phyloP scores from a whole-genome alignment of 805 yeast genomes.

The Hanseniaspora valbyensis region DNA sequence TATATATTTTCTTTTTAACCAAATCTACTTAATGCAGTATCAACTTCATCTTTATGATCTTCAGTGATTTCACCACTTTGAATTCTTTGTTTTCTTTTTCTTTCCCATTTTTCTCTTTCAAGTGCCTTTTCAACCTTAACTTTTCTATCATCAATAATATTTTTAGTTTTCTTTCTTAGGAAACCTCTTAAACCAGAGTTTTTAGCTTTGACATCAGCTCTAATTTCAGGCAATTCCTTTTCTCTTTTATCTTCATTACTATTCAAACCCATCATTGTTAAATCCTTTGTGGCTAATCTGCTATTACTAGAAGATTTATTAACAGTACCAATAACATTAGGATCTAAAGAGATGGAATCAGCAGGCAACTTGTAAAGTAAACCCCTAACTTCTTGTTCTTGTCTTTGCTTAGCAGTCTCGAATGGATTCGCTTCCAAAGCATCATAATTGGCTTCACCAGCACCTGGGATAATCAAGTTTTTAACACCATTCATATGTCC shows the following conservation, averaged over 20 bases:
- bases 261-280: slow-evolving; percentile 34
- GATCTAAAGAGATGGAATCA: slow-evolving; percentile 86
- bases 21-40: slow-evolving; percentile 35
- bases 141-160: slow-evolving; percentile 78
- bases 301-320: slow-evolving; percentile 54
- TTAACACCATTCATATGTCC: slow-evolving; percentile 72
- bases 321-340: slow-evolving; percentile 73
- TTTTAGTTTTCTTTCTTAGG: slow-evolving; percentile 70
- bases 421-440: slow-evolving; percentile 87
- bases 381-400: slow-evolving; percentile 78
- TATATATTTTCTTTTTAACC: slow-evolving; percentile 17
- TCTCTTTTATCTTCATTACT: slow-evolving; percentile 27
- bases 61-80: slow-evolving; percentile 43
- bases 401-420: slow-evolving; percentile 85
- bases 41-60: slow-evolving; percentile 36
- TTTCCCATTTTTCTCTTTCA: slow-evolving; percentile 58
- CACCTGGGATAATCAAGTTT: slow-evolving; percentile 86
- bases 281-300: slow-evolving; percentile 53
- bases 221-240: slow-evolving; percentile 44
- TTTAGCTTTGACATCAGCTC: slow-evolving; percentile 63
- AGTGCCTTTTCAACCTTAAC: slow-evolving; percentile 64
- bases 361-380: slow-evolving; percentile 81
- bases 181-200: slow-evolving; percentile 74
- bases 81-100: slow-evolving; percentile 41
- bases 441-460: slow-evolving; percentile 97